Conservation (phyloP, 2,329 filamentous ascomycete species). For the Fusarium brevicatenulatum region DNA sequence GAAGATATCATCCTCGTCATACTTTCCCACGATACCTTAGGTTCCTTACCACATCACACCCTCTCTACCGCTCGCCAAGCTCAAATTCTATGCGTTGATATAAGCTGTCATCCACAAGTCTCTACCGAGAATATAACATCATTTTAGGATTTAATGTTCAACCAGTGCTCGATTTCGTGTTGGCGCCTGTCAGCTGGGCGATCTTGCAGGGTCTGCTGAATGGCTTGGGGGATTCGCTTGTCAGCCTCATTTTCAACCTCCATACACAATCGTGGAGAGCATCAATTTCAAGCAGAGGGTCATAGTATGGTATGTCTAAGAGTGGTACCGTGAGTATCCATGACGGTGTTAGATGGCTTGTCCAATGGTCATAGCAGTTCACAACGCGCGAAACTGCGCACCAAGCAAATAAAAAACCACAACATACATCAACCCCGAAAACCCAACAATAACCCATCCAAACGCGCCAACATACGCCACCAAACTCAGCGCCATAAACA, state of each 20-base stretch:
- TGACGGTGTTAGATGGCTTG: no score
- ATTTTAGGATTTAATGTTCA: no score
- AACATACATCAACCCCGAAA: not conserved
- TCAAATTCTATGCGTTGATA: no score
- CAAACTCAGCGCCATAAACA: not conserved
- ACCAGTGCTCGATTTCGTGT: no score
- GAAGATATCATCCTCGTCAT: no score
- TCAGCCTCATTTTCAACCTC: not conserved
- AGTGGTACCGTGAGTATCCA: no score
- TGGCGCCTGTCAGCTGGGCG: no score
- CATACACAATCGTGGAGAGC: not conserved
- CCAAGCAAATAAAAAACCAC: not conserved
- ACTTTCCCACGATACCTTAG: no score
- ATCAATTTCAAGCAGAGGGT: not conserved
- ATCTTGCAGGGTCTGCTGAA: not conserved
- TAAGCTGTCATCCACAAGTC: no score
- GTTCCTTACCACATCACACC: fast-evolving
- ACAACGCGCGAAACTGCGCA: not conserved
- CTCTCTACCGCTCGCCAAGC: not conserved
- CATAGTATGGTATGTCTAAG: no score
- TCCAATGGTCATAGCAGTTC: fast-evolving
- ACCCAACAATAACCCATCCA: not conserved
- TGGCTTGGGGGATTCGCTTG: not conserved
- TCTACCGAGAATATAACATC: no score
- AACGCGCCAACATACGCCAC: not conserved